phyloP scores from a whole-genome alignment of 164 flowering plant species.

The Warburgia ugandensis region DNA sequence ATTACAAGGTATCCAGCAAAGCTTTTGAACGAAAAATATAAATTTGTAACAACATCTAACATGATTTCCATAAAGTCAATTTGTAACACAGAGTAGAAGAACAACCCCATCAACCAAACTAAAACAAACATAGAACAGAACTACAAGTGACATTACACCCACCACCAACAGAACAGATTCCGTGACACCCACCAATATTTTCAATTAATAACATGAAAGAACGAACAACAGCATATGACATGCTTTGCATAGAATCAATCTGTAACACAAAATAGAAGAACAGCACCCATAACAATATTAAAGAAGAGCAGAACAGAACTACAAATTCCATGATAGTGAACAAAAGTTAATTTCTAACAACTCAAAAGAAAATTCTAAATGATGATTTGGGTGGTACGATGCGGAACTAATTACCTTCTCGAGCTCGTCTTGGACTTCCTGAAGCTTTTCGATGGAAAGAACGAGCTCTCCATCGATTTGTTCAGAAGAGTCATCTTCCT shows the following conservation, averaged over 20 bases:
- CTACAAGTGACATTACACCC: background rate
- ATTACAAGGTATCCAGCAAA: no score
- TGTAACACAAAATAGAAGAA: background rate
- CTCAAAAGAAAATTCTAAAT: background rate
- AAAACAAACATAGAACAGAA: background rate
- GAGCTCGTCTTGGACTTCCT: conserved; percentile 39
- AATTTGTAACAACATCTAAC: no score
- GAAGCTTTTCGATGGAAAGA: conserved; percentile 36
- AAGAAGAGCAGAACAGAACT: background rate
- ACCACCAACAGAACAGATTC: background rate
- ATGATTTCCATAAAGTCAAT: background rate
- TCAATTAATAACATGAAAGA: background rate
- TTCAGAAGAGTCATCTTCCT: conserved; percentile 22
- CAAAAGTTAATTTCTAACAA: background rate
- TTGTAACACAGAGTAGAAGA: background rate
- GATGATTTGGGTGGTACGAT: background rate
- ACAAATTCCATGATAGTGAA: background rate
- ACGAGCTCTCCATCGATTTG: conserved; percentile 31
- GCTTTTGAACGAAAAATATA: no score
- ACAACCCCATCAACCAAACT: background rate
- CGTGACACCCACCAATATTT: background rate
- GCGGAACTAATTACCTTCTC: conserved; percentile 28
- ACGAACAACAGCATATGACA: background rate
- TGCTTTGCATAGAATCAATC: background rate
- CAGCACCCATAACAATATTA: background rate